Evolutionary conservation across 352 stramenopile genomes (phyloP), one percentile per base, ranked within the genome.

Genomic region (Phytopythium aichiense): DNA sequence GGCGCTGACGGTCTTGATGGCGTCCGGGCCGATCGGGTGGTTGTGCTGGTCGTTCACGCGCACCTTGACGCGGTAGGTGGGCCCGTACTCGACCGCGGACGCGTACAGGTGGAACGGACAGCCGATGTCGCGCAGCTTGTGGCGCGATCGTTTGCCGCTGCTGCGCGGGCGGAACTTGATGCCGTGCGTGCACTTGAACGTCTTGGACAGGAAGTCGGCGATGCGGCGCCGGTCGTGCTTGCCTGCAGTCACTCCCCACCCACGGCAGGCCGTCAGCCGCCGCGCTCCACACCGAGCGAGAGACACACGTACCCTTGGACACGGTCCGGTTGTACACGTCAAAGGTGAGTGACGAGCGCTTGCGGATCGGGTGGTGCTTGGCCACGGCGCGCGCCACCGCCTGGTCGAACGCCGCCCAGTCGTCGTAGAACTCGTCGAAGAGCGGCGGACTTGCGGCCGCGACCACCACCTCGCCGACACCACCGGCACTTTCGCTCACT

Each of bases 261-360:
- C 28, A 30, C 28, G 28, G 28, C 28, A 30, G 33, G 2, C 33
- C 38, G 38, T 43, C 15, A 18, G 16, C 5, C 13, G 33, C 33
- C 33, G 33, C 7, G 11, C 11, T 13, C 1, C 7, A 38, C 7
- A 38, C 33, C 11, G 33, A 13, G 33, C 7, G 33, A 13, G 33
- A 13, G 7, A 4, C 33, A 33, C 7, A 7, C 40, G 4, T 11
- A 67, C 51, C 84, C 72, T 92, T 92, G 8, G 84, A 92, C n/a
- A 92, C 84, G 1, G 84, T 92, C 67, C 84, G 84, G 62, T 92
- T 92, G 76, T 92, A 92, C 31, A 92, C 84, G 58, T 92, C 84
- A 61, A 92, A 92, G 31, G 84, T 92, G 28, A 92, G 68, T 52
- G 79, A 90, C 64, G 84, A 92, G 64, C 84, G 81, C 68, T 92